Percentiles rank a stretch among this genome's conserved stretches.
Evolutionary conservation across 2,329 filamentous ascomycete species (phyloP).

Genomic region (Curvularia hawaiiensis): DNA sequence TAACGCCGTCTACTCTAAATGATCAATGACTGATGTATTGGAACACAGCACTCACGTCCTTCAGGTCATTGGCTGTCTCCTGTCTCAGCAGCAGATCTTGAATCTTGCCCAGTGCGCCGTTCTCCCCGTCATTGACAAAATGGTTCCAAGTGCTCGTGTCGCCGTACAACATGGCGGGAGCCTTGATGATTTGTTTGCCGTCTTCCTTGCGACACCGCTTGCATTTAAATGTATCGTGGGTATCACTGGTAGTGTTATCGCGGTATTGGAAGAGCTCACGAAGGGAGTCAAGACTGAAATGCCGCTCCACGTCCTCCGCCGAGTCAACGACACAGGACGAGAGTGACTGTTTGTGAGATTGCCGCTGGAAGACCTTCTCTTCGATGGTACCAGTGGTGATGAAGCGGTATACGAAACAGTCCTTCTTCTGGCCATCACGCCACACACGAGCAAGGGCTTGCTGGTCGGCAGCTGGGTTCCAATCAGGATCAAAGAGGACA

Average conservation of each 20-base stretch:
- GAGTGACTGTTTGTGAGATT: slow-evolving; percentile 96
- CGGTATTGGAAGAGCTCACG: slow-evolving; percentile 95
- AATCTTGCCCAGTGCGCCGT: slow-evolving; percentile 74
- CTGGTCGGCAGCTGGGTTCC: slow-evolving; percentile 97
- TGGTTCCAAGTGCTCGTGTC: slow-evolving; percentile 99
- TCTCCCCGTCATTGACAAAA: slow-evolving; percentile 77
- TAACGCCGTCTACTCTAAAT: neutral
- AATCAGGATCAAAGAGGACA: slow-evolving; percentile 90
- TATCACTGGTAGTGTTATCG: slow-evolving; percentile 83
- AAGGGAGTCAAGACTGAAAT: slow-evolving; percentile 90
- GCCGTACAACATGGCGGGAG: slow-evolving; percentile 93
- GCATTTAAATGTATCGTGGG: slow-evolving; percentile 98
- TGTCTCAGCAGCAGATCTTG: slow-evolving; percentile 91
- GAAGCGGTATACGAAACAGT: slow-evolving; percentile 99
- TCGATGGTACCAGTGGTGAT: slow-evolving; percentile 98
- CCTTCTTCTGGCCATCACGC: slow-evolving; percentile 99
- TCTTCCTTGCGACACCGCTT: slow-evolving; percentile 85
- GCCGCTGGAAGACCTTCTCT: slow-evolving; percentile 98
- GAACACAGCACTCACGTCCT: slow-evolving; percentile 90
- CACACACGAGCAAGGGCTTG: slow-evolving; percentile 96
- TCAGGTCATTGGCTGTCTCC: slow-evolving; percentile 68
- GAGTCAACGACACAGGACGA: slow-evolving; percentile 97
- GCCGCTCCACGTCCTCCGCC: slow-evolving; percentile 94
- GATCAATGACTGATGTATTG: slow-evolving; percentile 92
- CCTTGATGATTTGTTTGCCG: slow-evolving; percentile 85